Evolutionary conservation across 352 stramenopile genomes (phyloP).

Genomic region (Vaucheria bursata): DNA sequence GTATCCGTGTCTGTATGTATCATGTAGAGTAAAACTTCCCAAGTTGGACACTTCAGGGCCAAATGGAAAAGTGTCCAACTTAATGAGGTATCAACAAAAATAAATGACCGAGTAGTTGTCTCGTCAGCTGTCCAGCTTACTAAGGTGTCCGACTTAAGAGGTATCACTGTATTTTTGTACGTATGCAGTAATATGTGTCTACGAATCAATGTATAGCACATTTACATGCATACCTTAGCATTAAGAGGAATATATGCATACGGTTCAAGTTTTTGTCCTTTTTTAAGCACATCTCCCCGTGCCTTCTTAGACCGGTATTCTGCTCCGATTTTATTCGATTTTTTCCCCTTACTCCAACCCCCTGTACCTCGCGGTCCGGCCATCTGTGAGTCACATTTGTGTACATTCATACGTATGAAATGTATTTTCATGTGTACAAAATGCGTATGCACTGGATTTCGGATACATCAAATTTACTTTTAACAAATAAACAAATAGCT

Average conservation of each 20-base stretch:
- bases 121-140: background rate
- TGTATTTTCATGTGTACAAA: background rate
- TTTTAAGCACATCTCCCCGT: conserved; percentile 88
- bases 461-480: too few relatives aligned
- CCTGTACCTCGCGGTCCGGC: background rate
- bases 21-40: too few relatives aligned
- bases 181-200: background rate
- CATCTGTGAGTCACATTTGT: too few relatives aligned
- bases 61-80: background rate
- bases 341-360: conserved; percentile 23
- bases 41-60: background rate
- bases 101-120: background rate
- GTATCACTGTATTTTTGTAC: background rate
- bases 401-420: background rate
- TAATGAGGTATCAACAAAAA: background rate
- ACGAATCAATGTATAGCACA: background rate
- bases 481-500: too few relatives aligned
- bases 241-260: conserved; percentile 95
- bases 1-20: too few relatives aligned
- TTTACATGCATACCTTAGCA: conserved; percentile 6
- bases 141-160: background rate
- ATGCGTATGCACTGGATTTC: too few relatives aligned
- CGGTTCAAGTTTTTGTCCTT: conserved; percentile 86
- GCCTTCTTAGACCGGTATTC: conserved; percentile 90
- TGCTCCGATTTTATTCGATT: conserved; percentile 56